A percentile compares a stretch with the other conserved stretches of the same genome.
Evolutionary conservation across 345 rosid species (phyloP).

Genomic region (Salix viminalis): DNA sequence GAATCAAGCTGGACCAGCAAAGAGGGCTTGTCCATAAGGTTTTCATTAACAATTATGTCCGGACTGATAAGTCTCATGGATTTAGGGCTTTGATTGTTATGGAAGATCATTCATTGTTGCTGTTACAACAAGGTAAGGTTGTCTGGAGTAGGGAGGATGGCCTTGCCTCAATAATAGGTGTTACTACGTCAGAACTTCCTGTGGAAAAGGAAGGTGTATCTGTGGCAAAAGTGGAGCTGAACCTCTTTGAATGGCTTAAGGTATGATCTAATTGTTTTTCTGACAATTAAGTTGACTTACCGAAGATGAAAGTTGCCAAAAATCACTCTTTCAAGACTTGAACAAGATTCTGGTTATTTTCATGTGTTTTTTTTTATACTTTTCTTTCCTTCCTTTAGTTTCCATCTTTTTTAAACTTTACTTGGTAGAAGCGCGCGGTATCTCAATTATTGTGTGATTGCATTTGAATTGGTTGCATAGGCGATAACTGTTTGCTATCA

Average conservation of each 20-base stretch:
- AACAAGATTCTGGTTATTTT: not conserved
- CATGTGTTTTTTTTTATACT: not conserved
- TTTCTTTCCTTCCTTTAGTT: not conserved
- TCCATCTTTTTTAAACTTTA: not conserved
- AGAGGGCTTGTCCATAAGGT: slow-evolving; percentile 81
- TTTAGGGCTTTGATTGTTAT: slow-evolving; percentile 93
- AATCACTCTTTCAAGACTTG: not conserved
- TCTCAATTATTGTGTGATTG: not conserved
- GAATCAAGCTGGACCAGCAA: slow-evolving; percentile 55
- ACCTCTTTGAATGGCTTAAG: slow-evolving; percentile 94
- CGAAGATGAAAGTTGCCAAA: slow-evolving; percentile 1
- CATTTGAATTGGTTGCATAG: not conserved
- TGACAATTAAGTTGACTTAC: not conserved
- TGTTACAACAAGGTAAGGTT: slow-evolving; percentile 85
- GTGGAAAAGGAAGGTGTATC: slow-evolving; percentile 82
- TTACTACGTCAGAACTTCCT: slow-evolving; percentile 82
- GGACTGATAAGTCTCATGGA: slow-evolving; percentile 92
- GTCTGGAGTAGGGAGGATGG: slow-evolving; percentile 98
- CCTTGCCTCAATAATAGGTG: slow-evolving; percentile 84
- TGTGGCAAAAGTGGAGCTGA: slow-evolving; percentile 90
- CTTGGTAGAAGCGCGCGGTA: not conserved
- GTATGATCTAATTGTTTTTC: slow-evolving; percentile 32
- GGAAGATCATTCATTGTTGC: slow-evolving; percentile 96
- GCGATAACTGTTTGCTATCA: not conserved
- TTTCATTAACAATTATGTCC: slow-evolving; percentile 81